A percentile compares a stretch with the other conserved stretches of the same genome.
Conservation (phyloP, 169 alveolate genomes). For the Eimeria brunetti region DNA sequence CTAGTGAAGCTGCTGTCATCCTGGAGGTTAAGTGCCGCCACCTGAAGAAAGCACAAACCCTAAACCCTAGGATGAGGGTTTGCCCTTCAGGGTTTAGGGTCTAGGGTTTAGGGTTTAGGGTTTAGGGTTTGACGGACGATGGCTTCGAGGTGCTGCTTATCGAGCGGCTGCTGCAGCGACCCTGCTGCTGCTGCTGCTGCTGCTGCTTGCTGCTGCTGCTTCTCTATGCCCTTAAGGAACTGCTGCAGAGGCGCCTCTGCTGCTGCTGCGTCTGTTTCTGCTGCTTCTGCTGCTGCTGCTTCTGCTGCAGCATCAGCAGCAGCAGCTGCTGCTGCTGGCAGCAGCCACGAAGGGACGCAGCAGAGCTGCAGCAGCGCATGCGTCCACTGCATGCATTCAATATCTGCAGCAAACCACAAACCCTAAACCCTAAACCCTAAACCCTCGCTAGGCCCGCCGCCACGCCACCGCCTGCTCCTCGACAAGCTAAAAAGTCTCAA, state of each 20-base stretch:
- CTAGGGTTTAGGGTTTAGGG: not conserved
- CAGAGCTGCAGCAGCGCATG: slow-evolving; percentile 20
- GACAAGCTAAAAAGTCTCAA: not conserved
- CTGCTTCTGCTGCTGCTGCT: slow-evolving; percentile 3
- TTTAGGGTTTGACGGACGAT: slow-evolving; percentile 15
- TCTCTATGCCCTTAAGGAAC: not conserved
- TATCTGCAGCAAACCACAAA: slow-evolving; percentile 15
- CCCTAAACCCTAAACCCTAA: slow-evolving; percentile 20
- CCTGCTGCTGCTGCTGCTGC: slow-evolving; percentile 16
- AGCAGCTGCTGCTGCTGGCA: slow-evolving; percentile 19
- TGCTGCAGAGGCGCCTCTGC: not conserved
- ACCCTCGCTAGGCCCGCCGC: not conserved
- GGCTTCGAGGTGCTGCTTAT: not conserved
- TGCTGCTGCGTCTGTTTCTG: not conserved
- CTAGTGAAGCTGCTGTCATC: not conserved
- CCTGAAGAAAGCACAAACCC: not conserved
- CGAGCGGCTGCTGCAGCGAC: not conserved
- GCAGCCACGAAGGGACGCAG: not conserved
- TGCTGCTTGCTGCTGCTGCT: slow-evolving; percentile 42
- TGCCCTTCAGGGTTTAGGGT: not conserved
- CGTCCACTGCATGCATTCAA: not conserved
- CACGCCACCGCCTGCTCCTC: not conserved
- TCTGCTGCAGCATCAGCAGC: slow-evolving; percentile 23
- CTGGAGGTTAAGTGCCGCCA: not conserved
- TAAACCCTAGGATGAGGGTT: not conserved